Conservation (phyloP, 225 moss, liverwort and hornwort genomes). For the Pseudisothecium myosuroides region DNA sequence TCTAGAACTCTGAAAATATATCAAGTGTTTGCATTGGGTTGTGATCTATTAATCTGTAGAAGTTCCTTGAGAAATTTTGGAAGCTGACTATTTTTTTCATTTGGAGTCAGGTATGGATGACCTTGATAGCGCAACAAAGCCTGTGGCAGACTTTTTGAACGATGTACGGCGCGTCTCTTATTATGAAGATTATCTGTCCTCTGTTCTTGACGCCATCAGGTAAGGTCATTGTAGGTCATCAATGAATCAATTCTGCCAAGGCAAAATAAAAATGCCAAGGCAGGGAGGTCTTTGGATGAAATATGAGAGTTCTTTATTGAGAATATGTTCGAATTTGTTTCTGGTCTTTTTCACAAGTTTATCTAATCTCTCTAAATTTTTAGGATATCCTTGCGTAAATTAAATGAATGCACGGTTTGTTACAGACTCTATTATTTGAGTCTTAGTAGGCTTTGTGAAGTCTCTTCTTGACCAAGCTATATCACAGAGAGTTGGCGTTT, state of each 20-base stretch:
- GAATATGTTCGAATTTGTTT: background rate
- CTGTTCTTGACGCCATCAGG: slow-evolving; percentile 56
- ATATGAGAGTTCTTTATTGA: background rate
- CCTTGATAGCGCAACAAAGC: slow-evolving; percentile 21
- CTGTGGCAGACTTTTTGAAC: slow-evolving; percentile 14
- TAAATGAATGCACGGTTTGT: background rate
- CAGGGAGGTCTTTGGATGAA: background rate
- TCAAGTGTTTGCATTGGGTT: background rate
- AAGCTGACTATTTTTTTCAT: background rate
- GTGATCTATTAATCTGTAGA: background rate
- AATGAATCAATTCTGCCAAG: background rate
- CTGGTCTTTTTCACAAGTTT: background rate
- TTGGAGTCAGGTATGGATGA: slow-evolving; percentile 71
- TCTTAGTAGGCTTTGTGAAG: background rate
- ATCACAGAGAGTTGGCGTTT: background rate
- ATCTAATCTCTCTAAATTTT: background rate
- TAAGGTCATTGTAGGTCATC: background rate
- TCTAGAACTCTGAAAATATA: background rate
- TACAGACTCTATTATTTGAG: background rate
- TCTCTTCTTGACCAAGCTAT: background rate
- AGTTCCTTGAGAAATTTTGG: background rate
- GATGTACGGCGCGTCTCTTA: slow-evolving; percentile 43
- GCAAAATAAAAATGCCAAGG: background rate
- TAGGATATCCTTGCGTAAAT: background rate
- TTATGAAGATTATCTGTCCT: slow-evolving; percentile 49